A percentile compares a stretch with the other conserved stretches of the same genome.
These are phyloP conservation scores for Imleria badia DNA, from an alignment of 768 basidiomycete species.

Conservation along the genomic window DNA sequence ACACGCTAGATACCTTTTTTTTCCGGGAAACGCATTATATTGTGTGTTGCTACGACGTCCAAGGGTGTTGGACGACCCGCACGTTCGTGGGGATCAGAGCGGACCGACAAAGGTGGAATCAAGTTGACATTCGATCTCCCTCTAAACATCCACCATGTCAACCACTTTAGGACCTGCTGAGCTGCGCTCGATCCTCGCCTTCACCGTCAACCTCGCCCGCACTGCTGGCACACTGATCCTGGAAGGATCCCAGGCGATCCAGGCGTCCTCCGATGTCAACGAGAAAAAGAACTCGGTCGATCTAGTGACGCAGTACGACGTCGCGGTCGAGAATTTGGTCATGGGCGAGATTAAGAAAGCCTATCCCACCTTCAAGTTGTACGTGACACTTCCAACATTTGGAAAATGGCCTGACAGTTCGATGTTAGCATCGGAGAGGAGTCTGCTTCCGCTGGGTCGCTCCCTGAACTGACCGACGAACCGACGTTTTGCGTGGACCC, in stretches of 20 bases:
- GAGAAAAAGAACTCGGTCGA: too few relatives aligned
- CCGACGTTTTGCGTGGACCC: constrained; percentile 98
- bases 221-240: constrained; percentile 83
- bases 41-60: neutral
- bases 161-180: constrained; percentile 39
- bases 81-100: constrained; percentile 7
- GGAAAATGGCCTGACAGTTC: neutral
- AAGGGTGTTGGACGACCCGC: neutral
- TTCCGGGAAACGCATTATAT: too few relatives aligned
- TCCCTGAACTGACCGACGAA: constrained; percentile 72
- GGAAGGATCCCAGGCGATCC: too few relatives aligned
- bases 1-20: constrained; percentile 2
- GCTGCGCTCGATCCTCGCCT: constrained; percentile 55
- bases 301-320: too few relatives aligned
- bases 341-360: too few relatives aligned
- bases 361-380: constrained; percentile 86
- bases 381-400: constrained; percentile 32
- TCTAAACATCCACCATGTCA: constrained; percentile 28
- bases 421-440: constrained; percentile 86
- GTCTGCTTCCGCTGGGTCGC: constrained; percentile 76
- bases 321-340: too few relatives aligned
- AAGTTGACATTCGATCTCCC: neutral
- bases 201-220: constrained; percentile 69
- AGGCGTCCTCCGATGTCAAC: too few relatives aligned
- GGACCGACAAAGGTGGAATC: neutral